Evolutionary conservation across 345 rosid genomes (phyloP).

Genomic region (Populus tremula): DNA sequence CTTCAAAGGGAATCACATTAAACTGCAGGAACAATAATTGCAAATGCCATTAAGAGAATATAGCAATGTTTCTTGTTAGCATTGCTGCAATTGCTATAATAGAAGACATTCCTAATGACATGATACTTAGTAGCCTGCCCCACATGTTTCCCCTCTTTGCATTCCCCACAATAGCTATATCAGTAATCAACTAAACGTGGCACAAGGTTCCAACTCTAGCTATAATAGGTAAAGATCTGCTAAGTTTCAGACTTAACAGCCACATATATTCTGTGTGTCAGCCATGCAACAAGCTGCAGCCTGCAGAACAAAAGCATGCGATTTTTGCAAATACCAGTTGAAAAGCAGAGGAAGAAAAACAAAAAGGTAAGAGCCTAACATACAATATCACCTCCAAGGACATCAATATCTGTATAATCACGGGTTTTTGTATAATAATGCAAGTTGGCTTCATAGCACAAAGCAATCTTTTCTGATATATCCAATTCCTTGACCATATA

Average conservation of each 20-base stretch:
- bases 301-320: conserved; percentile 9
- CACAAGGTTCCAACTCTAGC: background rate
- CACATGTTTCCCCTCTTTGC: background rate
- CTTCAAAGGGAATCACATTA: background rate
- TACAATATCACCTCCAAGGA: conserved; percentile 75
- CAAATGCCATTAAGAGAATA: background rate
- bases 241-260: too few relatives aligned
- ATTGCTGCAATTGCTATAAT: background rate
- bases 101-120: background rate
- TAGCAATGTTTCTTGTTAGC: background rate
- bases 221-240: too few relatives aligned
- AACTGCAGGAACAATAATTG: background rate
- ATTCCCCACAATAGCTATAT: background rate
- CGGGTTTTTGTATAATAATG: conserved; percentile 79
- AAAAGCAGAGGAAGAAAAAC: background rate
- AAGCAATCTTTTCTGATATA: conserved; percentile 60
- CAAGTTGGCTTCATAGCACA: conserved; percentile 58
- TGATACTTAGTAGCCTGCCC: background rate
- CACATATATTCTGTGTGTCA: background rate
- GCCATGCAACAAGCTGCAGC: background rate
- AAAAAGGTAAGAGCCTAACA: conserved; percentile 25
- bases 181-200: background rate
- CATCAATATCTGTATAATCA: conserved; percentile 72
- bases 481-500: conserved; percentile 73
- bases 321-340: background rate